These are phyloP conservation scores for Macrolepiota albuminosa DNA, from an alignment of 768 basidiomycete species.

Conservation along the genomic window DNA sequence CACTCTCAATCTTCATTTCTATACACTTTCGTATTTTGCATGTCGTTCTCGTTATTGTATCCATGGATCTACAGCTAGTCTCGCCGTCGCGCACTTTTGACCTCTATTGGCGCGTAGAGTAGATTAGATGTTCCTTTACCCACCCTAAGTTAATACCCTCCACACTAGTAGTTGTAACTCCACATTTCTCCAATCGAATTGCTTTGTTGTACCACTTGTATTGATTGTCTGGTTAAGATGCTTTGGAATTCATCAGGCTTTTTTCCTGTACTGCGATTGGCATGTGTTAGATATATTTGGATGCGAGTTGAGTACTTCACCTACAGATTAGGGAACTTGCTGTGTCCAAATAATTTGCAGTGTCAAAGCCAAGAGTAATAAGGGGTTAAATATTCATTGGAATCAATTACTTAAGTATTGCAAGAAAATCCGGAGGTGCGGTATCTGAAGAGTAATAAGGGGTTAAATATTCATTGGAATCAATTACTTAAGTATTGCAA, in stretches of 20 bases:
- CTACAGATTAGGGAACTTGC: not conserved
- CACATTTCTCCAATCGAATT: not conserved
- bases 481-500: not conserved
- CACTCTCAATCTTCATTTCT: not conserved
- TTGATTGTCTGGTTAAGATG: not conserved
- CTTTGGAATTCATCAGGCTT: not conserved
- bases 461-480: not conserved
- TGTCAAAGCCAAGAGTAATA: not conserved
- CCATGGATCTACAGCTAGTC: slow-evolving; percentile 4
- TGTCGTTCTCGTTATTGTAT: not conserved
- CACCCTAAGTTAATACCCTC: not conserved
- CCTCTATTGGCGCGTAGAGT: slow-evolving; percentile 6
- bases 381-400: not conserved
- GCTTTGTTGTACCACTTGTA: not conserved
- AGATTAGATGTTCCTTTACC: slow-evolving; percentile 4
- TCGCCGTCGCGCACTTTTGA: not conserved
- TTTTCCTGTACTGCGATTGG: not conserved
- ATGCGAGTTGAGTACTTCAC: not conserved
- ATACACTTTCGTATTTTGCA: not conserved
- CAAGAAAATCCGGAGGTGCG: no score
- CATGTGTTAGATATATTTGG: not conserved
- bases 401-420: not conserved
- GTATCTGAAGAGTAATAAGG: not conserved
- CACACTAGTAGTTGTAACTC: not conserved
- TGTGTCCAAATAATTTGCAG: not conserved